Evolutionary conservation across 495 filamentous ascomycete species (phyloP).

Genomic region (Talaromyces trachyspermus): DNA sequence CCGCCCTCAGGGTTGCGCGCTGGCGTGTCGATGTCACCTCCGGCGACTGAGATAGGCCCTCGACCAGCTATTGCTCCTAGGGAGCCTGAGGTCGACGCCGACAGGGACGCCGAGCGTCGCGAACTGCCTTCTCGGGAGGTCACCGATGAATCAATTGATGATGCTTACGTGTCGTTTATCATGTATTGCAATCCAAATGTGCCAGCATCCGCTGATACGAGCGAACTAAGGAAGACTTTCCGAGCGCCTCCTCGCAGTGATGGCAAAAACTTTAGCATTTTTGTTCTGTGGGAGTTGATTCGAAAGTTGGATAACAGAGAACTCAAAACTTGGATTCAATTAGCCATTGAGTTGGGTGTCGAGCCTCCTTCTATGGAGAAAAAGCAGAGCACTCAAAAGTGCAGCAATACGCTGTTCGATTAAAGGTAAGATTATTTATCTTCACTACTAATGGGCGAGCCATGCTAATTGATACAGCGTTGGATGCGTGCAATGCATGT

Average conservation of each 20-base stretch:
- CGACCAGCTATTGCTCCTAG: slow-evolving; percentile 25
- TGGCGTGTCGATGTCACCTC: slow-evolving; percentile 32
- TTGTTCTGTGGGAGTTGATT: slow-evolving; percentile 74
- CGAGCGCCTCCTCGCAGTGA: slow-evolving; percentile 82
- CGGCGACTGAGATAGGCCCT: slow-evolving; percentile 24
- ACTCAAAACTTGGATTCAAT: slow-evolving; percentile 92
- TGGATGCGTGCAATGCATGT: slow-evolving; percentile 99
- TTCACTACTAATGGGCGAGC: slow-evolving; percentile 2
- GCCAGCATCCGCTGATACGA: slow-evolving; percentile 61
- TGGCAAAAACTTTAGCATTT: slow-evolving; percentile 85
- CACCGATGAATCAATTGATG: slow-evolving; percentile 68
- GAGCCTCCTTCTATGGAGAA: slow-evolving; percentile 78
- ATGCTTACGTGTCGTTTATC: slow-evolving; percentile 83
- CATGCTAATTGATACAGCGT: slow-evolving; percentile 44
- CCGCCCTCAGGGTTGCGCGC: slow-evolving; percentile 24
- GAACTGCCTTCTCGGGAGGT: slow-evolving; percentile 63
- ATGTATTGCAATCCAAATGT: slow-evolving; percentile 85
- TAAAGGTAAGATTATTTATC: slow-evolving; percentile 60
- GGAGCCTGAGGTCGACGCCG: slow-evolving; percentile 30
- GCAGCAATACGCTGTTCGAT: slow-evolving; percentile 89
- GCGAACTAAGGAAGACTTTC: slow-evolving; percentile 72
- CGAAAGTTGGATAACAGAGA: slow-evolving; percentile 75
- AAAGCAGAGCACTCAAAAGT: slow-evolving; percentile 91
- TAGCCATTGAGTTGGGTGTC: slow-evolving; percentile 84
- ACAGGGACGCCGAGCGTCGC: slow-evolving; percentile 23